Evolutionary conservation across 345 rosid species (phyloP), one percentile per base, ranked within the genome.

Genomic region (Salix arbutifolia): DNA sequence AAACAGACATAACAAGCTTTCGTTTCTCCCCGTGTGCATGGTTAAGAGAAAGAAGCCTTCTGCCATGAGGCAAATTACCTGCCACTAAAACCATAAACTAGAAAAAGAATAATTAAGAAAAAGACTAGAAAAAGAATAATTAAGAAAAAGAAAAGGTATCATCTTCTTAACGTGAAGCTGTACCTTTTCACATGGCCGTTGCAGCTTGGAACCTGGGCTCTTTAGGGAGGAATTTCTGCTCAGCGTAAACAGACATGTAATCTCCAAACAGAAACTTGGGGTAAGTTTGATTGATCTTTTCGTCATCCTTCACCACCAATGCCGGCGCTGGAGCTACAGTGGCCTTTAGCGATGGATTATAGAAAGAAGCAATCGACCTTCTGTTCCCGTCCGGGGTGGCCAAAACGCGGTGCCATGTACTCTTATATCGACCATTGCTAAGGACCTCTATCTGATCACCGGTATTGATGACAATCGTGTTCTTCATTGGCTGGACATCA

Each of bases 401-500:
- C 74, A 87, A 61, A 70, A 91, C 87, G 16, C 99, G 80, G 83
- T 95, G 99, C 99, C 91, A 95, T 9, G 86, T 85, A 8, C 99
- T 92, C 94, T 92, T 95, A 79, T 95, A 92, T 77, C 82, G 82
- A 10, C 98, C 97, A 31, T 95, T 92, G 88, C 93, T 91, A 3
- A 95, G 84, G 40, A 92, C 97, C 83, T 95, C 99, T 50, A 95
- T 85, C 86, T 92, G 99, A 77, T 95, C 99, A 26, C 99, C 99
- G 1, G 94, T 89, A 85, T 93, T 91, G 82, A 95, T 90, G 62
- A 95, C 92, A 25, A 95, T 91, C 6, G 88, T 77, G 70, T 92
- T 90, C 60, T 67, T 82, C 69, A 74, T 61, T 0, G 96, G 99
- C 86, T 90, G 97, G 6, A 93, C 98, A 56, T 95, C 97, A n/a